Percentiles rank a stretch among this genome's conserved stretches.
Evolutionary conservation across 2,329 filamentous ascomycete genomes (phyloP).

Genomic region (Exophiala bonariae): DNA sequence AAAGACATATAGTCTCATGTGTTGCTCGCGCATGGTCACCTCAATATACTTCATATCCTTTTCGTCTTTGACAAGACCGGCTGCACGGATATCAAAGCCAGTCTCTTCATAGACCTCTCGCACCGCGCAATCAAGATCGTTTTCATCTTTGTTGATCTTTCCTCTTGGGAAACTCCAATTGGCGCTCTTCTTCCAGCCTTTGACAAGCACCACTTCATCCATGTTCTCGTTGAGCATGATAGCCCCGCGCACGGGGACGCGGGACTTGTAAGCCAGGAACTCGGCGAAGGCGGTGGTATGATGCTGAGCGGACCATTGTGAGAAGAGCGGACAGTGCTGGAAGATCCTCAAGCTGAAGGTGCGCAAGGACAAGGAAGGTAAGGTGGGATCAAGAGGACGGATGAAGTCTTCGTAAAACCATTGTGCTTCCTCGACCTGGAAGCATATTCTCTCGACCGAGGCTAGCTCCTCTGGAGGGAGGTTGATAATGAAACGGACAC

Average conservation of each 20-base stretch:
- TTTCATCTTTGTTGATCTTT: conserved; percentile 97
- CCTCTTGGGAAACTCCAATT: conserved; percentile 96
- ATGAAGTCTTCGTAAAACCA: conserved; percentile 99
- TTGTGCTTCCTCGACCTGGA: conserved; percentile 98
- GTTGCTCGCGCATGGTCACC: conserved; percentile 86
- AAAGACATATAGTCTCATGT: conserved; percentile 90
- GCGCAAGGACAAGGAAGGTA: conserved; percentile 82
- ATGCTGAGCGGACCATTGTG: conserved; percentile 73
- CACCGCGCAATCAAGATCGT: conserved; percentile 88
- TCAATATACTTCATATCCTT: conserved; percentile 80
- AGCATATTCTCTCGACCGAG: conserved; percentile 91
- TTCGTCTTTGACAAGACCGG: conserved; percentile 72
- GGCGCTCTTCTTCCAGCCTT: conserved; percentile 95
- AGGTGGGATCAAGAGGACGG: conserved; percentile 77
- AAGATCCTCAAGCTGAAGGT: conserved; percentile 89
- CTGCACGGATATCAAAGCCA: conserved; percentile 75
- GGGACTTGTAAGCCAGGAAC: conserved; percentile 91
- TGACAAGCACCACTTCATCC: conserved; percentile 90
- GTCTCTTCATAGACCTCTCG: conserved; percentile 97
- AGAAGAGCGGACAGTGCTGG: conserved; percentile 86
- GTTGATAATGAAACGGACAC: conserved; percentile 97
- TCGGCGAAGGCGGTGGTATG: conserved; percentile 84
- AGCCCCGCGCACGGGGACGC: conserved; percentile 89
- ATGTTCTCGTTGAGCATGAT: conserved; percentile 92
- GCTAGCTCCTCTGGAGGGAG: conserved; percentile 87